Evolutionary conservation across 176 grass and related monocot genomes (phyloP).

Genomic region (Oryza glumipatula): DNA sequence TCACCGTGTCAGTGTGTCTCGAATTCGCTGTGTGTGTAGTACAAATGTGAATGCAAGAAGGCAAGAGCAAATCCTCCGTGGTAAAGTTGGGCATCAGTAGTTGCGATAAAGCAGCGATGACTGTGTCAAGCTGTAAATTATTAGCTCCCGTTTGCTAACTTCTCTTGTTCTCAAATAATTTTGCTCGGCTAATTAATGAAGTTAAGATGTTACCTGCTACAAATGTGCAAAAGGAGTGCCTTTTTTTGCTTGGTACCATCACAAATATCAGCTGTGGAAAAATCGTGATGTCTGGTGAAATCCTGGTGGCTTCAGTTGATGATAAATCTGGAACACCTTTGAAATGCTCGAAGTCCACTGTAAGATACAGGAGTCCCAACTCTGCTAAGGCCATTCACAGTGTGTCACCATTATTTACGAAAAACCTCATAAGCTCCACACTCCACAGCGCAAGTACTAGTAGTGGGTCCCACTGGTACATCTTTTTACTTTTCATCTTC

Average conservation of each 20-base stretch:
- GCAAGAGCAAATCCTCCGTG: constrained; percentile 13
- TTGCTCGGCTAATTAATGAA: neutral
- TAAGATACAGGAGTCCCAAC: no score
- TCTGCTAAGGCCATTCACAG: no score
- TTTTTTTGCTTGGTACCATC: neutral
- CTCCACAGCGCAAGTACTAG: no score
- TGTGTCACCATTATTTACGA: no score
- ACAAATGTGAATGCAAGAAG: constrained; percentile 37
- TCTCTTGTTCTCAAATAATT: constrained; percentile 34
- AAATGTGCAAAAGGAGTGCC: neutral
- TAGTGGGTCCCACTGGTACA: no score
- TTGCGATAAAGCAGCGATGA: constrained; percentile 38
- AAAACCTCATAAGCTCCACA: no score
- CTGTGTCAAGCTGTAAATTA: constrained; percentile 51
- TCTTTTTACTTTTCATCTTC: no score
- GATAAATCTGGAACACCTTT: no score
- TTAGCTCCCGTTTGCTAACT: constrained; percentile 29
- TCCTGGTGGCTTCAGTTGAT: neutral
- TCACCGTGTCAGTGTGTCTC: constrained; percentile 12
- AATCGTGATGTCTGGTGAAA: neutral
- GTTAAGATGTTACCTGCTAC: neutral
- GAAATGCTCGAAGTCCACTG: no score
- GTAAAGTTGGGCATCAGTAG: constrained; percentile 43
- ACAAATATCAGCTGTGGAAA: neutral
- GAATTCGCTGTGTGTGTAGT: constrained; percentile 41